Base-by-base conservation (phyloP, 345 rosid species). In the Eucalyptus polyanthemos region DNA sequence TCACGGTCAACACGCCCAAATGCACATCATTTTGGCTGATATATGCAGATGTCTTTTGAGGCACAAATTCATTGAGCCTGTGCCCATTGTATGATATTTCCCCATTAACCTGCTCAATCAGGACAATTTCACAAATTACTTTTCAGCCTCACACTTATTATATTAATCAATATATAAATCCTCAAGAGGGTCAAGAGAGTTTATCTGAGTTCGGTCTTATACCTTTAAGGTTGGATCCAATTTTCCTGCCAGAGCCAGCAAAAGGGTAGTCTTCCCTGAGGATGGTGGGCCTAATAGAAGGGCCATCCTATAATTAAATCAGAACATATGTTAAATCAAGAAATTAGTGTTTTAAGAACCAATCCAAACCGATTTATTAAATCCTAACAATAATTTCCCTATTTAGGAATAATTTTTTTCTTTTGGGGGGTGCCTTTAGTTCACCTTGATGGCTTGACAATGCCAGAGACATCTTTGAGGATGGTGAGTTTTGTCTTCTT, bases 1-100 rank as follows among this genome's bases (percentile, higher is more conserved):
- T 96, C 15, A 97, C 98, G 1, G 98, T 97, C 98, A 97, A 94
- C 37, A 92, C 96, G 89, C 98, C 99, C 9, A 95, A 91, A 89
- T 97, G 99, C 91, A 95, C 97, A 91, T 97, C 99, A 67, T 96
- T 95, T 91, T 97, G 99, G 89, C 99, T 96, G 86, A 97, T 97
- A 83, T 95, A 97, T 5, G 98, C 99, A 7, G 99, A 96, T 47
- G 99, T 95, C 91, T 97, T 97, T 88, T 92, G 95, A 12, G 99
- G 95, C 29, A 95, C 97, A 90, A 97, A 94, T 87, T 97, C 99
- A 21, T 94, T 91, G 1, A 96, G 85, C 45, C 54, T 92, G 76
- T 95, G 88, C 29, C 99, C 99, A 91, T 97, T 97, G 90, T 97
- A 97, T 9, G 96, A 93, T 50, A 97, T 88, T 47, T 92, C 94